Evolutionary conservation across 495 filamentous ascomycete species (phyloP).

Genomic region (Immersiella caudata): DNA sequence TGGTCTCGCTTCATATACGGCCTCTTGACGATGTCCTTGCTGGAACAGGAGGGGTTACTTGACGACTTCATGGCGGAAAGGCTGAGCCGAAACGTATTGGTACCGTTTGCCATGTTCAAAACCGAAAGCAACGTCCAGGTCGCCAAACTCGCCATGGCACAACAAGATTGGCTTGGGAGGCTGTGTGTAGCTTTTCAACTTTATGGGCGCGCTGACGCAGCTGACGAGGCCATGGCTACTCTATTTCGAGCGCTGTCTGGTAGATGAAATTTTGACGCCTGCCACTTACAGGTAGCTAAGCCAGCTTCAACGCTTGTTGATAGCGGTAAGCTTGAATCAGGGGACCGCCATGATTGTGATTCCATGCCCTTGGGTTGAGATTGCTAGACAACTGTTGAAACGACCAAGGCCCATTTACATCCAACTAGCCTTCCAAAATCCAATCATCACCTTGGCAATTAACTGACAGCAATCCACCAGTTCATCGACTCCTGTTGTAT

Average conservation of each 20-base stretch:
- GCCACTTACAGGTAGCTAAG: too few relatives aligned
- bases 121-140: constrained; percentile 11
- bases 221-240: constrained; percentile 9
- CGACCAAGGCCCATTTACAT: too few relatives aligned
- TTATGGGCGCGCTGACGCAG: constrained; percentile 10
- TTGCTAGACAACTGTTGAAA: too few relatives aligned
- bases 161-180: constrained; percentile 10
- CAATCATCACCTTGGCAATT: too few relatives aligned
- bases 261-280: constrained; percentile 9
- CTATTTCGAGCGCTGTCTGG: constrained; percentile 10
- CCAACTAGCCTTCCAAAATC: too few relatives aligned
- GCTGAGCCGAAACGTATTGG: constrained; percentile 9
- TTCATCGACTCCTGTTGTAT: too few relatives aligned
- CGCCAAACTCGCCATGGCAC: constrained; percentile 11
- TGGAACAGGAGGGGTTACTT: constrained; percentile 9
- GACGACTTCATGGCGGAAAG: constrained; percentile 11
- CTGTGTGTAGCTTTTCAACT: constrained; percentile 10
- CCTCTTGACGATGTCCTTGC: constrained; percentile 8
- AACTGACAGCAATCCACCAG: too few relatives aligned
- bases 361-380: too few relatives aligned
- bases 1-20: constrained; percentile 10
- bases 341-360: too few relatives aligned
- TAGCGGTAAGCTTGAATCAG: too few relatives aligned
- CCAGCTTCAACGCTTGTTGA: too few relatives aligned
- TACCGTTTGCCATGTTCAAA: constrained; percentile 8